Percentiles rank a stretch among this genome's conserved stretches.
Evolutionary conservation across 345 rosid species (phyloP).

Genomic region (Gossypium anomalum): DNA sequence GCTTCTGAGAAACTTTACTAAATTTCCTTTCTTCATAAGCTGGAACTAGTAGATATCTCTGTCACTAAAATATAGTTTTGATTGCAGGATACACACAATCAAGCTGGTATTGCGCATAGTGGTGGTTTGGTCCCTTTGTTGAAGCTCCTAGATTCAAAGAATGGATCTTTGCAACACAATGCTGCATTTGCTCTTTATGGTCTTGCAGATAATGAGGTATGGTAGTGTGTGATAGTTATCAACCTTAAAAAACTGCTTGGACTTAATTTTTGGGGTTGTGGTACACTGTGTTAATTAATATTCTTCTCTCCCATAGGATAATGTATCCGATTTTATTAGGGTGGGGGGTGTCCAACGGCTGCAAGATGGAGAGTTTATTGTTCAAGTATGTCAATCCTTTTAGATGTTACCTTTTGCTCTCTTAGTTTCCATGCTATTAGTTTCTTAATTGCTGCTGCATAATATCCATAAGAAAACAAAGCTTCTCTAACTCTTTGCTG

Average conservation of each 20-base stretch:
- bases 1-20: neutral
- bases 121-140: conserved; percentile 88
- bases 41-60: conserved; percentile 3
- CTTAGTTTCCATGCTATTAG: neutral
- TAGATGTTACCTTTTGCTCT: neutral
- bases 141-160: conserved; percentile 94
- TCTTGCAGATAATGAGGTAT: conserved; percentile 98
- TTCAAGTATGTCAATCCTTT: conserved; percentile 55
- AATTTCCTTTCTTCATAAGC: neutral
- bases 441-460: conserved; percentile 1
- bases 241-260: conserved; percentile 17
- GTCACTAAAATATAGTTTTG: conserved; percentile 11
- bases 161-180: conserved; percentile 97
- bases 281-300: conserved; percentile 10
- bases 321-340: conserved; percentile 88
- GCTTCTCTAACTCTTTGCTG: conserved; percentile 2
- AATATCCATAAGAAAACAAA: conserved; percentile 10
- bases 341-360: conserved; percentile 96
- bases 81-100: conserved; percentile 84
- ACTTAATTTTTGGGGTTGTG: conserved; percentile 16
- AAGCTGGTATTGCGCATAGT: conserved; percentile 92
- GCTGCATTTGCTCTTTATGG: conserved; percentile 99
- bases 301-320: conserved; percentile 62
- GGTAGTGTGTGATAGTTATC: conserved; percentile 14
- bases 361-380: conserved; percentile 94